phyloP scores from a whole-genome alignment of 1,284 basidiomycete genomes.

The Fomitiporia mediterranea region DNA sequence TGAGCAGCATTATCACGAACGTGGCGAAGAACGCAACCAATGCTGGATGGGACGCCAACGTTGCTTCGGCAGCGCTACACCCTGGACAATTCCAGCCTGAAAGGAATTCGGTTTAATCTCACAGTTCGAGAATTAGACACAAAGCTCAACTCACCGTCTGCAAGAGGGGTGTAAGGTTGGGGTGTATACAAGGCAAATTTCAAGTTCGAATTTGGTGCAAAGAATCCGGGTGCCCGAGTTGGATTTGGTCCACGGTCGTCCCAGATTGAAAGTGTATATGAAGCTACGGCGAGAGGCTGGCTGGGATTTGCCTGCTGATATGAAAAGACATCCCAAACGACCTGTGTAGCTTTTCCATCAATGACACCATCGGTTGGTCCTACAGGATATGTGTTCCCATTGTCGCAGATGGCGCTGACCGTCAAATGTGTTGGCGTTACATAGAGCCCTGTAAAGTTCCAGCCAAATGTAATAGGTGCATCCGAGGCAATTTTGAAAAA shows the following conservation, averaged over 20 bases:
- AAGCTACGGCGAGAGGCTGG: conserved; percentile 66
- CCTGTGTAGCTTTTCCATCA: conserved; percentile 61
- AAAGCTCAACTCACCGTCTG: conserved; percentile 45
- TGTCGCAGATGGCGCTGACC: conserved; percentile 76
- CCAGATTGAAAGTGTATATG: conserved; percentile 76
- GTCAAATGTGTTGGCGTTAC: conserved; percentile 71
- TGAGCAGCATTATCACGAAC: conserved; percentile 66
- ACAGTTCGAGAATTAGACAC: conserved; percentile 11
- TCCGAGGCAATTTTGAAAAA: conserved; percentile 85
- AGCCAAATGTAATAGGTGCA: conserved; percentile 82
- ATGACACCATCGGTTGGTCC: conserved; percentile 74
- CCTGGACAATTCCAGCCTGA: conserved; percentile 74
- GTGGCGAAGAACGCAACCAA: conserved; percentile 64
- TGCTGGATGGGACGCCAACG: conserved; percentile 54
- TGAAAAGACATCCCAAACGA: conserved; percentile 79
- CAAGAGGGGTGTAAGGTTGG: conserved; percentile 65
- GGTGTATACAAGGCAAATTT: conserved; percentile 87
- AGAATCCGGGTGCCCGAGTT: conserved; percentile 54
- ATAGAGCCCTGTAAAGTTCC: conserved; percentile 79
- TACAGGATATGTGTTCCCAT: conserved; percentile 85
- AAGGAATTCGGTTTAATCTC: conserved; percentile 8
- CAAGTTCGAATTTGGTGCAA: conserved; percentile 66
- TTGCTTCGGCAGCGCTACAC: conserved; percentile 50
- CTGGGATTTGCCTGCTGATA: conserved; percentile 67
- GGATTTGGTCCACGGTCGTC: conserved; percentile 72